phyloP scores from a whole-genome alignment of 306 rosid genomes.

The Malus sieversii region DNA sequence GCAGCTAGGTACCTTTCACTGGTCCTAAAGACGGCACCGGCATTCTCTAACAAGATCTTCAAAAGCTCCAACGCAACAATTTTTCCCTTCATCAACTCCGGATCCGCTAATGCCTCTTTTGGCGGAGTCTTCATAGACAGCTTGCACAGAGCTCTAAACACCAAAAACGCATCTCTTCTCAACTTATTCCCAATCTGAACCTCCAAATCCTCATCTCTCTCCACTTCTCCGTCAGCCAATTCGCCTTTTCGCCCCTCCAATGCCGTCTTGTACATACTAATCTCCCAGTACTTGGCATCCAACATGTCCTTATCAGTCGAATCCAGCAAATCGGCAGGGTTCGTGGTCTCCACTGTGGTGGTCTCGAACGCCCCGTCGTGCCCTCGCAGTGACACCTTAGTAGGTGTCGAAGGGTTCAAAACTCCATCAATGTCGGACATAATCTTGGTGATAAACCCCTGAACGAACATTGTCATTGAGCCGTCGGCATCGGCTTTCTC shows the following conservation, averaged over 20 bases:
- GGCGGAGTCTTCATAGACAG: constrained; percentile 94
- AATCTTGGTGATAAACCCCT: constrained; percentile 90
- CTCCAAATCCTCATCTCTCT: constrained; percentile 97
- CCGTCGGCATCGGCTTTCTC: constrained; percentile 71
- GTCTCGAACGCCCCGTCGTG: constrained; percentile 98
- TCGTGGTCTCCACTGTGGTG: constrained; percentile 84
- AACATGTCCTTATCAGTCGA: constrained; percentile 98
- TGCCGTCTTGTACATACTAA: constrained; percentile 98
- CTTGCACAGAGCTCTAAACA: constrained; percentile 95
- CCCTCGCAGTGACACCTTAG: constrained; percentile 51
- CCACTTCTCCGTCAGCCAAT: constrained; percentile 80
- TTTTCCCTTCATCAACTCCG: constrained; percentile 91
- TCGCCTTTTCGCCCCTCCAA: constrained; percentile 95
- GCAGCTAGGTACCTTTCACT: constrained; percentile 69
- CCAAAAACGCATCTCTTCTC: constrained; percentile 89
- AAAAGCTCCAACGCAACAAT: constrained; percentile 90
- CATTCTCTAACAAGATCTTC: constrained; percentile 94
- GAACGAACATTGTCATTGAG: constrained; percentile 80
- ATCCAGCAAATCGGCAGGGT: constrained; percentile 92
- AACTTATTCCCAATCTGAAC: constrained; percentile 97
- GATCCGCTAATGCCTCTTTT: constrained; percentile 83
- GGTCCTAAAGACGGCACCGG: constrained; percentile 97
- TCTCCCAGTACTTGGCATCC: constrained; percentile 99
- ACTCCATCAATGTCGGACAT: constrained; percentile 99
- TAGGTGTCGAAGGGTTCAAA: constrained; percentile 61